These are phyloP conservation scores for Senecio squalidus DNA, from an alignment of 140 eudicot genomes.

Conservation along the genomic window DNA sequence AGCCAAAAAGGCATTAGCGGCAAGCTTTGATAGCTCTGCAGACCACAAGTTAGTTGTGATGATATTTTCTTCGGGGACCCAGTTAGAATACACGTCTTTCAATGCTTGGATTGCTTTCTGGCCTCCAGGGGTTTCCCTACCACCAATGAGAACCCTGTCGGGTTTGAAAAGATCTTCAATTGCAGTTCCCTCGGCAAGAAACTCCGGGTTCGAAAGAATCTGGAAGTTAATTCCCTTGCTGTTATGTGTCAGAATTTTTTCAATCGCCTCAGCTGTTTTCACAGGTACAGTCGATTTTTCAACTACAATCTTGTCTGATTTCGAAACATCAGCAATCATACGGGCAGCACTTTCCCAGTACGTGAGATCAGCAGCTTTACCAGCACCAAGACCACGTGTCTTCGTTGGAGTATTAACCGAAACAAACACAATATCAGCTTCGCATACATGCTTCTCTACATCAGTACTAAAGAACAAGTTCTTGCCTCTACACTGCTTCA, in stretches of 20 bases:
- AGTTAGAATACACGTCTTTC: conserved; percentile 54
- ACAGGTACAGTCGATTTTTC: conserved; percentile 79
- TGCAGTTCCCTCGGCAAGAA: conserved; percentile 59
- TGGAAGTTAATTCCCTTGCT: conserved; percentile 61
- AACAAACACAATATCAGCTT: conserved; percentile 60
- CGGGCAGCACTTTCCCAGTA: conserved; percentile 87
- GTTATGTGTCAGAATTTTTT: conserved; percentile 55
- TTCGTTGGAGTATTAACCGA: conserved; percentile 76
- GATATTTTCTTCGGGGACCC: conserved; percentile 72
- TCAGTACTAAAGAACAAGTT: conserved; percentile 68
- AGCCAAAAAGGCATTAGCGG: conserved; percentile 73
- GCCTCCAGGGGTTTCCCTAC: conserved; percentile 73
- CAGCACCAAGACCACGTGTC: conserved; percentile 80
- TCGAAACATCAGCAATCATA: conserved; percentile 76
- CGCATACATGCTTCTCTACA: conserved; percentile 61
- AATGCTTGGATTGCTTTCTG: conserved; percentile 54
- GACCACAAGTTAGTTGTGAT: conserved; percentile 73
- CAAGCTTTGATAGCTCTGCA: conserved; percentile 71
- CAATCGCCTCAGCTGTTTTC: conserved; percentile 73
- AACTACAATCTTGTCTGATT: conserved; percentile 64
- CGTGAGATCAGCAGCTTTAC: conserved; percentile 74
- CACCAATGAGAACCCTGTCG: conserved; percentile 67
- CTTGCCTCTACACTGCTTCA: conserved; percentile 68
- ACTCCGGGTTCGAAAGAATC: conserved; percentile 63
- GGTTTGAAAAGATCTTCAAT: conserved; percentile 51